phyloP scores from a whole-genome alignment of 2,329 filamentous ascomycete genomes.

The Calonectria fujianensis region DNA sequence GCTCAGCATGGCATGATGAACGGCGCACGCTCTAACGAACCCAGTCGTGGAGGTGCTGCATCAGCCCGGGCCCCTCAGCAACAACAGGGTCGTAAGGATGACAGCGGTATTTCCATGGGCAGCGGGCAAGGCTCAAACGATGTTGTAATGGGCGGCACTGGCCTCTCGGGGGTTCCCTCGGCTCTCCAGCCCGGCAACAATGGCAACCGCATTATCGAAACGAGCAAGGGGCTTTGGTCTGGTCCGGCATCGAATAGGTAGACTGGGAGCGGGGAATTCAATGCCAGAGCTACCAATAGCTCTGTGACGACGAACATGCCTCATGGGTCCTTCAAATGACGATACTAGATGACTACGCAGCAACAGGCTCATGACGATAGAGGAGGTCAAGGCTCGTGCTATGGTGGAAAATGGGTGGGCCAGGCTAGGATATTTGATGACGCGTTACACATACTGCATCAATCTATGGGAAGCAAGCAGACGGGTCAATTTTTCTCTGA shows the following conservation, averaged over 20 bases:
- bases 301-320: background rate
- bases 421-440: slow-evolving; percentile 28
- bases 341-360: slow-evolving; percentile 23
- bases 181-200: slow-evolving; percentile 73
- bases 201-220: slow-evolving; percentile 76
- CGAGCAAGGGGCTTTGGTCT: slow-evolving; percentile 78
- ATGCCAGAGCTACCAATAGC: background rate
- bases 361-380: slow-evolving; percentile 5
- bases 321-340: slow-evolving; percentile 1
- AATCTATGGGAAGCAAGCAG: slow-evolving; percentile 31
- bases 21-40: slow-evolving; percentile 72
- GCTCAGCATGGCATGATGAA: slow-evolving; percentile 78
- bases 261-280: slow-evolving; percentile 13
- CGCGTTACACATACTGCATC: slow-evolving; percentile 15
- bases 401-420: slow-evolving; percentile 11
- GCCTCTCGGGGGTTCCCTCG: slow-evolving; percentile 64
- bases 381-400: slow-evolving; percentile 27
- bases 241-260: slow-evolving; percentile 56
- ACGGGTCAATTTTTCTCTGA: slow-evolving; percentile 24
- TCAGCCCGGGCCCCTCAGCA: slow-evolving; percentile 40
- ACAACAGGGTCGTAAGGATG: slow-evolving; percentile 61
- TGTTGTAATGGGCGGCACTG: slow-evolving; percentile 69
- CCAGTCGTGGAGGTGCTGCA: slow-evolving; percentile 59
- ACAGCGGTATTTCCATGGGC: slow-evolving; percentile 68
- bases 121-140: slow-evolving; percentile 66